Evolutionary conservation across 148 eudicot species (phyloP).

Genomic region (Cornus controversa): DNA sequence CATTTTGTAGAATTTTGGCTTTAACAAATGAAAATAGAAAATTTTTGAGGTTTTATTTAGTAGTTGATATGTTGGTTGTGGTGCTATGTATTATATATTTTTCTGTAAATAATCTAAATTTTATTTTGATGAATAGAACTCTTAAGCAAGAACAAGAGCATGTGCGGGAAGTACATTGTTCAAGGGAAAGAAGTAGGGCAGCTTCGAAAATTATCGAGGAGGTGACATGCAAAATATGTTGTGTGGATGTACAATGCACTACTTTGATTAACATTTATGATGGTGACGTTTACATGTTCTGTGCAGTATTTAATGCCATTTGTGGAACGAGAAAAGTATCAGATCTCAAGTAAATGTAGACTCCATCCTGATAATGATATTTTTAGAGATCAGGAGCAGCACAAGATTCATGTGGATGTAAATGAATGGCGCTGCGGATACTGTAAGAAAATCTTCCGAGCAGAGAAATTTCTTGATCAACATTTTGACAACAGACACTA

Average conservation of each 20-base stretch:
- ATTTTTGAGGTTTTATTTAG: background rate
- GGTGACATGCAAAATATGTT: slow-evolving; percentile 29
- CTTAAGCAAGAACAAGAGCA: slow-evolving; percentile 33
- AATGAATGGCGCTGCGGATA: slow-evolving; percentile 94
- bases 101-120: background rate
- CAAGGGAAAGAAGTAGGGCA: slow-evolving; percentile 86
- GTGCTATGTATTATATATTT: background rate
- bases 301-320: slow-evolving; percentile 89
- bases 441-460: slow-evolving; percentile 75
- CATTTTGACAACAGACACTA: slow-evolving; percentile 79
- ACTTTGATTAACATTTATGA: background rate
- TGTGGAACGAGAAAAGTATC: slow-evolving; percentile 75
- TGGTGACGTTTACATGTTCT: background rate
- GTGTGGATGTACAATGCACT: slow-evolving; percentile 2
- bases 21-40: background rate
- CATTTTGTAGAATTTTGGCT: background rate
- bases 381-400: slow-evolving; percentile 89
- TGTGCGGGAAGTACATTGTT: slow-evolving; percentile 76
- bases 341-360: slow-evolving; percentile 57
- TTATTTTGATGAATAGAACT: slow-evolving; percentile 33
- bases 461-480: slow-evolving; percentile 76
- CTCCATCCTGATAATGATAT: slow-evolving; percentile 86
- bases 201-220: slow-evolving; percentile 80
- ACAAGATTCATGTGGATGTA: slow-evolving; percentile 65
- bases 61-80: background rate